Conservation (phyloP, 1,284 basidiomycete species). For the Grifola frondosa region DNA sequence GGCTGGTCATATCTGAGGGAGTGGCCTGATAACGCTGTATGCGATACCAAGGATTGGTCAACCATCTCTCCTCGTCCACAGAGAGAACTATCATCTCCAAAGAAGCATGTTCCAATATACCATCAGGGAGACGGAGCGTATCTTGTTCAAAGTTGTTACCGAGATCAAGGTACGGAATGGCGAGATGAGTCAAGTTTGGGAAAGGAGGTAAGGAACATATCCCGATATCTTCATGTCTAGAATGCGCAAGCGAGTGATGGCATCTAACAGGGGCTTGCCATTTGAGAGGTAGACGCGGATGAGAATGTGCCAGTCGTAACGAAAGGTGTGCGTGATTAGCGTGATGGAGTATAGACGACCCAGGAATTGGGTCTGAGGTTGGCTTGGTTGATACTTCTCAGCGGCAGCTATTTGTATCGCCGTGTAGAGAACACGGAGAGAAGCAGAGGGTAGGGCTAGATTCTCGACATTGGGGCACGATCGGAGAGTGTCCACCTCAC, state of each 20-base stretch:
- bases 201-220: constrained; percentile 27
- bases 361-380: constrained; percentile 8
- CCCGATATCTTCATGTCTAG: constrained; percentile 23
- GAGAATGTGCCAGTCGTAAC: constrained; percentile 27
- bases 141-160: constrained; percentile 19
- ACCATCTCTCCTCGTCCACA: constrained; percentile 22
- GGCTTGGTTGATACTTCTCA: not conserved
- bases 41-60: constrained; percentile 23
- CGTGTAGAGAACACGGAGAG: constrained; percentile 21
- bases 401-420: constrained; percentile 12
- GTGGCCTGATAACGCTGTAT: constrained; percentile 12
- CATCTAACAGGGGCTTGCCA: constrained; percentile 19
- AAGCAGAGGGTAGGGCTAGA: constrained; percentile 23
- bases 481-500: constrained; percentile 22
- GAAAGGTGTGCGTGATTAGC: constrained; percentile 25
- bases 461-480: constrained; percentile 25
- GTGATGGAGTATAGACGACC: constrained; percentile 20
- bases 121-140: constrained; percentile 20
- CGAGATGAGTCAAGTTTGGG: constrained; percentile 29
- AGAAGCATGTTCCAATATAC: constrained; percentile 16
- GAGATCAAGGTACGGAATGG: constrained; percentile 27
- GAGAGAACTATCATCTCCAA: constrained; percentile 29
- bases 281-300: constrained; percentile 12
- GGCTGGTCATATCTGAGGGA: constrained; percentile 1
- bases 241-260: constrained; percentile 29